phyloP scores from a whole-genome alignment of 2,329 filamentous ascomycete genomes.

The Ascochyta clinopodiicola region DNA sequence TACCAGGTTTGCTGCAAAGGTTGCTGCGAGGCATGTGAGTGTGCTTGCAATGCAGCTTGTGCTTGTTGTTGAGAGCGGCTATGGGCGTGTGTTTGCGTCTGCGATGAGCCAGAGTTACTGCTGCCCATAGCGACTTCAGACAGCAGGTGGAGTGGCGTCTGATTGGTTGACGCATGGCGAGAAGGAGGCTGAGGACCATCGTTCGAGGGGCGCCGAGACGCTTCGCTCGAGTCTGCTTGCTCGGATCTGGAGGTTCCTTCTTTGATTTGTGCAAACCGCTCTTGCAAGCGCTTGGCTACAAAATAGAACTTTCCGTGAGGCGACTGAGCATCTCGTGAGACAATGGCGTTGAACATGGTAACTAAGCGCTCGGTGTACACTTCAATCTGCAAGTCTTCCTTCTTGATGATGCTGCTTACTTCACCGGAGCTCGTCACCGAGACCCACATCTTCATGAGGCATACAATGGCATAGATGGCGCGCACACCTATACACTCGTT shows the following conservation, averaged over 20 bases:
- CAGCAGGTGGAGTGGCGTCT: constrained; percentile 48
- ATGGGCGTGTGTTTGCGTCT: constrained; percentile 17
- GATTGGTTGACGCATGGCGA: constrained; percentile 39
- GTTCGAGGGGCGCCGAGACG: constrained; percentile 23
- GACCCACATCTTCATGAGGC: constrained; percentile 67
- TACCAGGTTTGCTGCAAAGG: constrained; percentile 40
- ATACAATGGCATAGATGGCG: constrained; percentile 63
- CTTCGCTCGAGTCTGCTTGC: constrained; percentile 31
- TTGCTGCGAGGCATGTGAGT: constrained; percentile 29
- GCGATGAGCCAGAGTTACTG: constrained; percentile 26
- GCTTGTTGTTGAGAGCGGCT: constrained; percentile 30
- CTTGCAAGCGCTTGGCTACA: constrained; percentile 54
- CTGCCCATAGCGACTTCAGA: constrained; percentile 51
- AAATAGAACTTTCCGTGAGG: constrained; percentile 57
- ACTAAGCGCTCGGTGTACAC: constrained; percentile 55
- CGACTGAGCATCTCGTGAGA: constrained; percentile 49
- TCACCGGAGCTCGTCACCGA: constrained; percentile 59
- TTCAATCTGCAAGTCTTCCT: constrained; percentile 56
- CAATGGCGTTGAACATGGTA: constrained; percentile 53
- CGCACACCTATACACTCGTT: constrained; percentile 53
- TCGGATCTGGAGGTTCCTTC: constrained; percentile 50
- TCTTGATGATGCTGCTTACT: constrained; percentile 57
- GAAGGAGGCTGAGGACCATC: constrained; percentile 27
- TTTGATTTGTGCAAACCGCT: constrained; percentile 53
- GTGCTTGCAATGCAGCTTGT: constrained; percentile 35